Percentiles rank a stretch among this genome's conserved stretches.
Conservation (phyloP, 805 yeast species). For the Torulaspora delbrueckii region DNA sequence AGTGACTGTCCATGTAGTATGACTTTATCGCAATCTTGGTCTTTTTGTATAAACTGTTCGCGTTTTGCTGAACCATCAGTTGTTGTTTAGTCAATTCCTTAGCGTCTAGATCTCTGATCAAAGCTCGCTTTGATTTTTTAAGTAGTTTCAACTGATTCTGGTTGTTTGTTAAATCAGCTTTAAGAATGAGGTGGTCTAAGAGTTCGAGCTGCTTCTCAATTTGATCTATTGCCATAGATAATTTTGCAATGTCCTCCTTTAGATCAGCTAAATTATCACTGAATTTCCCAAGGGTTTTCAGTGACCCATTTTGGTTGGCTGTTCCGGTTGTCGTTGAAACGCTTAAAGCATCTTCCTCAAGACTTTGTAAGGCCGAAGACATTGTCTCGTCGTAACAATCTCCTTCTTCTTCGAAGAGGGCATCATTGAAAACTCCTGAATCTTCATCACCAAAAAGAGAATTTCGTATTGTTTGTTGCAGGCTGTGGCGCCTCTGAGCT, state of each 20-base stretch:
- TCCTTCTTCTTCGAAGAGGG: constrained; percentile 15
- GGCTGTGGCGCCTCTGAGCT: constrained; percentile 4
- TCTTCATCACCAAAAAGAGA: not conserved
- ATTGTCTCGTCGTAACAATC: constrained; percentile 3
- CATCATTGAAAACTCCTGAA: not conserved
- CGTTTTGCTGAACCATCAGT: constrained; percentile 75
- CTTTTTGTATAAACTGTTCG: constrained; percentile 67
- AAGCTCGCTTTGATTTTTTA: constrained; percentile 58
- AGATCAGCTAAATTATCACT: constrained; percentile 31
- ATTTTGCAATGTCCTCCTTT: constrained; percentile 58
- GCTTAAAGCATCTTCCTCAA: constrained; percentile 18
- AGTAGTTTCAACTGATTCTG: constrained; percentile 62
- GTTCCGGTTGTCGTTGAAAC: constrained; percentile 22
- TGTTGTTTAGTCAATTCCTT: constrained; percentile 77
- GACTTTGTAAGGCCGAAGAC: not conserved
- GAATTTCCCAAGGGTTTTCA: constrained; percentile 8
- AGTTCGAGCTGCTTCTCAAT: constrained; percentile 59
- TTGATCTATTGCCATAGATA: constrained; percentile 53
- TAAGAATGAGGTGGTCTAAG: constrained; percentile 60
- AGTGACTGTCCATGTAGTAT: constrained; percentile 43
- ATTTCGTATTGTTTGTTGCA: not conserved
- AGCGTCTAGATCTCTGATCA: constrained; percentile 65
- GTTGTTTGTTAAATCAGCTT: constrained; percentile 83
- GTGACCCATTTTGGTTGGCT: not conserved
- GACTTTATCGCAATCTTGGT: constrained; percentile 48